Evolutionary conservation across 176 grass and related monocot genomes (phyloP), one percentile per base, ranked within the genome.

Genomic region (Eleusine indica): DNA sequence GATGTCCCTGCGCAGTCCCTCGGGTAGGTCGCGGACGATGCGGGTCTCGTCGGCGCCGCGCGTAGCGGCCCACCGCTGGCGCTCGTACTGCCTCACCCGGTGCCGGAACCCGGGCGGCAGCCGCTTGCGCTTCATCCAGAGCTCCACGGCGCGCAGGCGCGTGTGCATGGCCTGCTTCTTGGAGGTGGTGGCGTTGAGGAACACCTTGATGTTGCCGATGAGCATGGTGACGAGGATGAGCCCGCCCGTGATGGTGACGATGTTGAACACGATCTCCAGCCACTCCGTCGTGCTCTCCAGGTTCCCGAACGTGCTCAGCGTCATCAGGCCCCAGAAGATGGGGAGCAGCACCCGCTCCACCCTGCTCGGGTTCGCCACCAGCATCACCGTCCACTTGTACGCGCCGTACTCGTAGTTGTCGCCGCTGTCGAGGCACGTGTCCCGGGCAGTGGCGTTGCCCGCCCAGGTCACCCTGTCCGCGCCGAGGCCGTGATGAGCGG

Each of bases 171-270:
- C 91, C 81, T 98, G 93, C 89, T 98, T 98, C 92, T 87, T 90
- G 3, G 96, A 98, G 29, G 96, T 98, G 58, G 96, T 95, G 38
- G 96, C 89, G 77, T 98, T 90, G 80, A 95, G 80, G 79, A 98
- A 98, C 82, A 91, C 88, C 93, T 98, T 95, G 96, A 98, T 98
- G 82, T 98, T 98, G 22, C 96, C 93, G 19, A 98, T 98, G 18
- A 98, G 89, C 93, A 93, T 98, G 15, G 96, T 98, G 17, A 98
- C 91, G 0, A 98, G 87, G 15, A 98, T 69, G 3, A 98, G 80
- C 0, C 91, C 96, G 0, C 93, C 87, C 0, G 96, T 98, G 79
- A 98, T 93, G 61, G 91, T 91, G 46, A 98, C 14, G 82, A 98
- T 95, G 89, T 98, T 98, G 91, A 98, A 98, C 53, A 91, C 89